phyloP scores from a whole-genome alignment of 345 rosid genomes.

The Murraya koenigii region DNA sequence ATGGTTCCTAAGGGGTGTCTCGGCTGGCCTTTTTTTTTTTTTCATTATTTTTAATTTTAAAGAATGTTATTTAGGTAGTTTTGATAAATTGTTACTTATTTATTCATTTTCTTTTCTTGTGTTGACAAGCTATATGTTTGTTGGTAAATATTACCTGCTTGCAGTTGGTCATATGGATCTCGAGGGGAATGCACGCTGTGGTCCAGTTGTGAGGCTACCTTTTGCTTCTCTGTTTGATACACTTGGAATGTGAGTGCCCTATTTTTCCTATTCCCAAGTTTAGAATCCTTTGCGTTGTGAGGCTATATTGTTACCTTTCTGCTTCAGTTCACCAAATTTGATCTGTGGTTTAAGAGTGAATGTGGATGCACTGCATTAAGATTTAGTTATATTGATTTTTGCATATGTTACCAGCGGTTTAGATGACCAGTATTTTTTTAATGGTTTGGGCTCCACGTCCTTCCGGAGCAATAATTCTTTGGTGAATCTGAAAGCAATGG shows the following conservation, averaged over 20 bases:
- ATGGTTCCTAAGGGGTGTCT: not conserved
- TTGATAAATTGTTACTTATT: constrained; percentile 15
- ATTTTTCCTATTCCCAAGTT: not conserved
- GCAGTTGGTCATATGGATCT: constrained; percentile 86
- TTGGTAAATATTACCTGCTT: constrained; percentile 21
- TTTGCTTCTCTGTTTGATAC: constrained; percentile 91
- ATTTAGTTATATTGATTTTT: no score
- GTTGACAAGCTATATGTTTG: not conserved
- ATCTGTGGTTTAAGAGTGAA: not conserved
- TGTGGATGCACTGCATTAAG: not conserved
- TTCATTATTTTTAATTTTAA: no score
- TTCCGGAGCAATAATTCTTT: not conserved
- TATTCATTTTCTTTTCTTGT: not conserved
- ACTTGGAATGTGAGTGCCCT: constrained; percentile 76
- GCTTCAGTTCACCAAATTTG: not conserved
- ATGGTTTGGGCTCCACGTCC: not conserved
- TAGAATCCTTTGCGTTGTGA: not conserved
- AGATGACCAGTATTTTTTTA: not conserved
- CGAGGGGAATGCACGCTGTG: constrained; percentile 63
- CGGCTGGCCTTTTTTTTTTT: no score
- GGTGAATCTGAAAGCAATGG: not conserved
- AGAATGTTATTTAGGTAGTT: not conserved
- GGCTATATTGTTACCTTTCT: not conserved
- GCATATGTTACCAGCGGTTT: not conserved
- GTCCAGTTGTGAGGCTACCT: constrained; percentile 67